Percentiles rank a stretch among this genome's conserved stretches.
Conservation (phyloP, 441 rosid genomes). For the Adansonia madagascariensis region DNA sequence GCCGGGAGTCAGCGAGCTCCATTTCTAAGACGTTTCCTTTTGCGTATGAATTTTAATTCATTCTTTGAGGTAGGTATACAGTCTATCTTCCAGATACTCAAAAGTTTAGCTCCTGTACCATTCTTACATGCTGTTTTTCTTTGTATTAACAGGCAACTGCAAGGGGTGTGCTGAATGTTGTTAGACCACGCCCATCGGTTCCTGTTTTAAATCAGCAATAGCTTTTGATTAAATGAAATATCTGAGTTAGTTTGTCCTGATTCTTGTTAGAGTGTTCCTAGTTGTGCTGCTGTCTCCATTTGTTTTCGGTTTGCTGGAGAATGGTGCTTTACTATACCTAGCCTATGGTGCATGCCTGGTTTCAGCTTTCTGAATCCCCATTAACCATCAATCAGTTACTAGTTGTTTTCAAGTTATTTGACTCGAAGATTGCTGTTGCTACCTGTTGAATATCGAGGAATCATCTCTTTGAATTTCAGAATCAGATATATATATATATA, state of each 20-base stretch:
- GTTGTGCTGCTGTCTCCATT: slow-evolving; percentile 11
- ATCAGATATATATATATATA: slow-evolving; percentile 16
- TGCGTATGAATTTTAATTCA: slow-evolving; percentile 85
- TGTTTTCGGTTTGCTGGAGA: neutral
- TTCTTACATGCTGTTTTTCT: slow-evolving; percentile 12
- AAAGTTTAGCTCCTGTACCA: neutral
- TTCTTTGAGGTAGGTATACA: slow-evolving; percentile 72
- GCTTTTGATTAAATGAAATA: slow-evolving; percentile 13
- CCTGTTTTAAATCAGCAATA: slow-evolving; percentile 49
- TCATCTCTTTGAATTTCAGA: slow-evolving; percentile 11
- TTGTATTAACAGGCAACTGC: slow-evolving; percentile 69
- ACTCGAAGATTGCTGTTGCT: neutral
- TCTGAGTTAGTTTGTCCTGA: slow-evolving; percentile 19
- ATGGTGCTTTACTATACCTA: neutral
- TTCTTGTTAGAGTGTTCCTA: neutral
- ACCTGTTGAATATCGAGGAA: slow-evolving; percentile 16
- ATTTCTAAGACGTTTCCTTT: slow-evolving; percentile 90
- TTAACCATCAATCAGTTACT: neutral
- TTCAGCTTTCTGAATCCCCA: slow-evolving; percentile 10
- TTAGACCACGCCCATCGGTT: slow-evolving; percentile 72
- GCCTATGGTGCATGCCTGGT: neutral
- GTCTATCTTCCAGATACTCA: slow-evolving; percentile 15
- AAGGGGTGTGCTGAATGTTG: slow-evolving; percentile 77
- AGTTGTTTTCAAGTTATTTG: neutral
- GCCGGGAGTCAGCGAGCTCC: slow-evolving; percentile 98